Base-by-base conservation (phyloP, 2,329 filamentous ascomycete species). In the Eurotiales sp. region DNA sequence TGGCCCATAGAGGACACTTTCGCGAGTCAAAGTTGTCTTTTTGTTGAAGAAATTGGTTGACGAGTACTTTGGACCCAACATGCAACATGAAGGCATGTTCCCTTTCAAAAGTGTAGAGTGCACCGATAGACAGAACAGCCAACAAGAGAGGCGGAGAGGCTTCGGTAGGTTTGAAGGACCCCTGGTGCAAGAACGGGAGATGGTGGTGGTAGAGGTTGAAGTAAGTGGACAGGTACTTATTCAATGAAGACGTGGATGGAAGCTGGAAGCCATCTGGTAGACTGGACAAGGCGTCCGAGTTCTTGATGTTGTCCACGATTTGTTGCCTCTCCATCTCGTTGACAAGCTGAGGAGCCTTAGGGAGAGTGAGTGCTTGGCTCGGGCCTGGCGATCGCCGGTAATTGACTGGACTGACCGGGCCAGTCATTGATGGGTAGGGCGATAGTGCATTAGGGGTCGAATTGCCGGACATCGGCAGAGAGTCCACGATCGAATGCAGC, bases 11-110 rank as follows among this genome's bases (percentile, higher is more conserved):
- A 3, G 93, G 93, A 64, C 92, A 97, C 70, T 96, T 97, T 61
- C 92, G 85, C 8, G 93, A 97, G 77, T 92, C 96, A 71, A 97
- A 97, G 72, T 95, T 96, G 70, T 96, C 91, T 77, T 96, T 96
- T 75, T 96, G 95, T 72, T 96, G 90, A 56, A 99, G 72, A 70
- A 97, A 97, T 68, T 96, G 90, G 67, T 95, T 96, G 62, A 97
- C 91, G 15, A 99, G 81, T 23, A 97, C 88, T 77, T 97, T 99
- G 54, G 93, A 96, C 15, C 92, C 93, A 60, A 97, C 95, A 72
- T 99, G 93, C 19, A 96, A 83, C 80, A 95, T 90, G 68, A 96
- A 97, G 0, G 93, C 93, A 67, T 96, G 88, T 61, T 97, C 92
- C 66, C 96, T 90, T 65, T 97, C 92, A 67, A 97, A 97, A 14